These are phyloP conservation scores for Ceratocystiopsis minuta DNA, from an alignment of 2,329 filamentous ascomycete species.

Conservation along the genomic window DNA sequence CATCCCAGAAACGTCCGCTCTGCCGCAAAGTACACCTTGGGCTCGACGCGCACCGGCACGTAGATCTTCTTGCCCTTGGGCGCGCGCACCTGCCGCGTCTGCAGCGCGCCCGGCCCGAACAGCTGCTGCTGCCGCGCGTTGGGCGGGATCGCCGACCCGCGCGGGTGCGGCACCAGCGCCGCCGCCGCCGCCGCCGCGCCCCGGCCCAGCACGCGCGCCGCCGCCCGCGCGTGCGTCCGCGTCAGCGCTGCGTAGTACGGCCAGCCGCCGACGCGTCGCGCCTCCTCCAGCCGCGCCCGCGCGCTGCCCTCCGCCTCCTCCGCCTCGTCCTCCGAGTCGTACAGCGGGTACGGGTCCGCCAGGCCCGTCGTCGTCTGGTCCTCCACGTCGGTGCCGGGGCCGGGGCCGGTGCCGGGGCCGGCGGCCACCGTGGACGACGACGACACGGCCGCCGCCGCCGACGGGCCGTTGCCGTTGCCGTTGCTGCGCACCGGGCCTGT, in stretches of 20 bases:
- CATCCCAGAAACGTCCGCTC: constrained; percentile 93
- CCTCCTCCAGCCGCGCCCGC: constrained; percentile 42
- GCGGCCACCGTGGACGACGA: constrained; percentile 21
- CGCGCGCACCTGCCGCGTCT: constrained; percentile 46
- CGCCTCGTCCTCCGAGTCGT: constrained; percentile 73
- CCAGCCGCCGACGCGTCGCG: constrained; percentile 57
- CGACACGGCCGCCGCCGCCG: constrained; percentile 13
- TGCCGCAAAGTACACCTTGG: constrained; percentile 93
- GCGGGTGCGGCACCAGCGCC: constrained; percentile 35
- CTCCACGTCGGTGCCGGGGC: constrained; percentile 47
- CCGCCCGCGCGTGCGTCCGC: constrained; percentile 25
- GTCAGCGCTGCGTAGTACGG: constrained; percentile 50
- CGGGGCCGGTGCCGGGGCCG: no score
- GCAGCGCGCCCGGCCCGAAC: constrained; percentile 37
- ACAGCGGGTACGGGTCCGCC: constrained; percentile 64
- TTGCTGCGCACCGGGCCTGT: no score
- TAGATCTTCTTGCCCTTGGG: constrained; percentile 83
- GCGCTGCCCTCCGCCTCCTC: constrained; percentile 29
- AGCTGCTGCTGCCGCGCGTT: constrained; percentile 34
- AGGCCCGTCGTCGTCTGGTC: constrained; percentile 51
- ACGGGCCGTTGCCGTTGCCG: constrained; percentile 8
- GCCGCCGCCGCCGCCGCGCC: constrained; percentile 26
- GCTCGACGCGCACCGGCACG: constrained; percentile 86
- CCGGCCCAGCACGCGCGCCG: constrained; percentile 22
- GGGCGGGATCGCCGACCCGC: constrained; percentile 37